These are phyloP conservation scores for Bodo saltans DNA, from an alignment of 78 protist species.

Conservation along the genomic window DNA sequence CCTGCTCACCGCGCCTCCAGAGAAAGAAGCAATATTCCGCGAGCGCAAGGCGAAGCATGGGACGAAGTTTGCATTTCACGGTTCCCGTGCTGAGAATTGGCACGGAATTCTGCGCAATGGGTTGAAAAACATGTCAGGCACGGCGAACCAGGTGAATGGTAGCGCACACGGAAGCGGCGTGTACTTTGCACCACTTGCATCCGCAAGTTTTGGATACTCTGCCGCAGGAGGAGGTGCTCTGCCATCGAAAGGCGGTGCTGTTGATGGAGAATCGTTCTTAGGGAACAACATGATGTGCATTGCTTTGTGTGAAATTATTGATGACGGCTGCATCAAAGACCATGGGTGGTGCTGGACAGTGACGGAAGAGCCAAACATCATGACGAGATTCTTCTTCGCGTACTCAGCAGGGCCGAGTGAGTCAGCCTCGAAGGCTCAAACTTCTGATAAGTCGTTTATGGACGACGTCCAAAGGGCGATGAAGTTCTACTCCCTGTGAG, in stretches of 20 bases:
- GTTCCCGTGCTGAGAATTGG: slow-evolving; percentile 50
- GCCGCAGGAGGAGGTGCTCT: not conserved
- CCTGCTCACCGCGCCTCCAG: slow-evolving; percentile 38
- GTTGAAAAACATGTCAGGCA: slow-evolving; percentile 40
- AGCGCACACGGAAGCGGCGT: slow-evolving; percentile 50
- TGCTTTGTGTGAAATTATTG: not conserved
- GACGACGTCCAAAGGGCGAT: too few species aligned
- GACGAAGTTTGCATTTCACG: slow-evolving; percentile 53
- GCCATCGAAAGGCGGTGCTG: not conserved
- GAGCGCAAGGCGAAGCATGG: slow-evolving; percentile 19
- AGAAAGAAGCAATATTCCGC: slow-evolving; percentile 33
- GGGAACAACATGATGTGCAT: not conserved
- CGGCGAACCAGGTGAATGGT: slow-evolving; percentile 40
- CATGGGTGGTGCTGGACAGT: not conserved
- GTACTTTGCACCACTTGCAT: slow-evolving; percentile 27
- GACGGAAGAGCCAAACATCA: not conserved
- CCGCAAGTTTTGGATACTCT: slow-evolving; percentile 20
- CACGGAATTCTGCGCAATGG: slow-evolving; percentile 54
- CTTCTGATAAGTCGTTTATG: too few species aligned
- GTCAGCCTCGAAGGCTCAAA: too few species aligned
- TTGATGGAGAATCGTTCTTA: not conserved
- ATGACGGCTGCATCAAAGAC: not conserved
- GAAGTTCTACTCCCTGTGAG: too few species aligned
- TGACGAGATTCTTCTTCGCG: not conserved
- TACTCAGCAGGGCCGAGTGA: too few species aligned